Evolutionary conservation across 1,139 yeast genomes (phyloP).

Genomic region (Geotrichum klebahnii): DNA sequence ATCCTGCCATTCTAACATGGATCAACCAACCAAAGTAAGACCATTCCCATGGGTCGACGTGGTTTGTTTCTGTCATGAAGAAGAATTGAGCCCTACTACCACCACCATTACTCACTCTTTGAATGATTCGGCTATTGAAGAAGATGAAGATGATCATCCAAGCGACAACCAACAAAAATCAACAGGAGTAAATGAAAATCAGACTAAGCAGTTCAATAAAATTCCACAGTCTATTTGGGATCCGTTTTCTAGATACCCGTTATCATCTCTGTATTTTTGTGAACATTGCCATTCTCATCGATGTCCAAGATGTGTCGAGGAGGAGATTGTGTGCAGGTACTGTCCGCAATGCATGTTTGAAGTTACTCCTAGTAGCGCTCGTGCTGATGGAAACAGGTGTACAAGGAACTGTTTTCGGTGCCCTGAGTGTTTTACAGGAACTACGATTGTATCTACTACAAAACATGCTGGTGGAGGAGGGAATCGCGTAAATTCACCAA

Average conservation of each 20-base stretch:
- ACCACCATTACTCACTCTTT: neutral
- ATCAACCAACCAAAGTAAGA: neutral
- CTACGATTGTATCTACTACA: constrained; percentile 5
- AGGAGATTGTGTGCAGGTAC: constrained; percentile 30
- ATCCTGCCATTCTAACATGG: neutral
- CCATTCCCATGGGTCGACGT: constrained; percentile 20
- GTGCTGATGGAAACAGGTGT: constrained; percentile 28
- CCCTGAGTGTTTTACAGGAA: constrained; percentile 28
- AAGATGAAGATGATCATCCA: neutral
- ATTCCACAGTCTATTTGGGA: constrained; percentile 20
- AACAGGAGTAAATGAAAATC: too few species aligned
- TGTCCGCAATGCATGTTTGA: constrained; percentile 35
- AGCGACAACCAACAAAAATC: neutral
- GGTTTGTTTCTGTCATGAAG: constrained; percentile 22
- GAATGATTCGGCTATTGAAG: constrained; percentile 3
- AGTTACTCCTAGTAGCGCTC: constrained; percentile 30
- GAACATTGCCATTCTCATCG: constrained; percentile 29
- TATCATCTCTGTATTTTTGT: constrained; percentile 30
- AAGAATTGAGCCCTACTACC: constrained; percentile 6
- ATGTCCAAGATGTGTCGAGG: constrained; percentile 32
- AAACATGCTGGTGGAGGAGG: too few species aligned
- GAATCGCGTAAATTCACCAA: too few species aligned
- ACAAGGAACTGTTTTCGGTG: constrained; percentile 33
- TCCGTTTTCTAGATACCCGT: constrained; percentile 20
- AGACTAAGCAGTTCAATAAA: neutral